Conservation (phyloP, 768 basidiomycete genomes). For the Naematelia aurantialba region DNA sequence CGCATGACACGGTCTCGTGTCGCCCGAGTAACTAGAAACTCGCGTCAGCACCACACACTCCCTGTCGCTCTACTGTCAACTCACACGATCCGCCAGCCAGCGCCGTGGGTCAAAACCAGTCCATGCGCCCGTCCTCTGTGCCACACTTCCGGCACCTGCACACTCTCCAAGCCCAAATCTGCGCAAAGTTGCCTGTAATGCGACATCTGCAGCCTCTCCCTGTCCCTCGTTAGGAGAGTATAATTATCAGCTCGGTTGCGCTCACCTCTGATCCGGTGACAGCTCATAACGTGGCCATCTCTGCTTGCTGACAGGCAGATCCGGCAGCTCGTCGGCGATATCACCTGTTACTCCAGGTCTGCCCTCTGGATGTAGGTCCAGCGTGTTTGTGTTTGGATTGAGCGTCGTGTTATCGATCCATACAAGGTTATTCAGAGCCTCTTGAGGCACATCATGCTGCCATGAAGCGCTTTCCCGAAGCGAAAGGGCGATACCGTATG, state of each 20-base stretch:
- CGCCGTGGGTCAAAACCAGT: slow-evolving; percentile 61
- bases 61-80: too few species aligned
- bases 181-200: not conserved
- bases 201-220: not conserved
- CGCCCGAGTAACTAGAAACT: slow-evolving; percentile 87
- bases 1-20: slow-evolving; percentile 72
- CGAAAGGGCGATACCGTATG: slow-evolving; percentile 32
- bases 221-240: not conserved
- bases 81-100: slow-evolving; percentile 75
- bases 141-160: slow-evolving; percentile 67
- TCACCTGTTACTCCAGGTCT: not conserved
- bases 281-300: not conserved
- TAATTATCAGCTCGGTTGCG: not conserved
- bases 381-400: not conserved
- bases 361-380: not conserved
- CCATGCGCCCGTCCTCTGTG: slow-evolving; percentile 76
- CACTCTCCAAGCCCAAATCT: slow-evolving; percentile 56
- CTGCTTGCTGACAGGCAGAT: not conserved
- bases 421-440: slow-evolving; percentile 27
- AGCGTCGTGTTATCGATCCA: slow-evolving; percentile 4
- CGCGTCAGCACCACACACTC: too few species aligned
- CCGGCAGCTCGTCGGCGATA: not conserved
- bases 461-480: slow-evolving; percentile 69
- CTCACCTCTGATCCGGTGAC: not conserved
- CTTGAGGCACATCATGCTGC: slow-evolving; percentile 61